Evolutionary conservation across 208 protist species (phyloP), one percentile per base, ranked within the genome.

Genomic region (Leishmania tropica): DNA sequence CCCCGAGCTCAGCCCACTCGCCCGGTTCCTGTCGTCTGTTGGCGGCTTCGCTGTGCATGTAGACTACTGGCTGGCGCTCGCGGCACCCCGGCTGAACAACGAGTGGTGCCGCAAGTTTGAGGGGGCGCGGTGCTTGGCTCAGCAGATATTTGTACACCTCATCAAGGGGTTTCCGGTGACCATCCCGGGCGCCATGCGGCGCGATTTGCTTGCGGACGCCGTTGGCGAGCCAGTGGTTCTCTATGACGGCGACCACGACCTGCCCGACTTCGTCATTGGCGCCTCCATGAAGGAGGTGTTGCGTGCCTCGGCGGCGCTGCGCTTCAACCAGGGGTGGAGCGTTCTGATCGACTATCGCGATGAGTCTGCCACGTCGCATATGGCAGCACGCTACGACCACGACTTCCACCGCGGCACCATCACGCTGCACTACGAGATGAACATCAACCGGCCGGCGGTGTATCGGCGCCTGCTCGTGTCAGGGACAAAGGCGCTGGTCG

Each of bases 141-240:
- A 97, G 79, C 95, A 98, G 81, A 76, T 98, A 15, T 96, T 98
- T 88, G 95, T 97, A 53, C 93, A 96, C 75, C 84, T 98, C 35
- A 91, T 96, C 53, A 90, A 81, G 28, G 80, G 89, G 31, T 98
- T 98, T 77, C 94, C 95, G 17, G 86, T 96, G 7, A 68, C 77
- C 42, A 75, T 84, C 72, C 89, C 79, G 65, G 88, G 87, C 68
- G 85, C 90, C 51, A 86, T 80, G 31, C 83, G 80, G 60, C 85
- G 56, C 74, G 77, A 81, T 71, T 54, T 81, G 17, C 75, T 84
- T 64, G 73, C 42, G 42, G 75, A 80, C 24, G 71, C 80, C 51
- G 53, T 87, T 71, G 80, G 81, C 40, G 73, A 83, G 71, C 79
- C 81, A 3, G 74, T 87, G 21, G 80, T 89, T 31, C 78, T 95